Conservation (phyloP, 306 rosid genomes). For the Benincasa hispida region DNA sequence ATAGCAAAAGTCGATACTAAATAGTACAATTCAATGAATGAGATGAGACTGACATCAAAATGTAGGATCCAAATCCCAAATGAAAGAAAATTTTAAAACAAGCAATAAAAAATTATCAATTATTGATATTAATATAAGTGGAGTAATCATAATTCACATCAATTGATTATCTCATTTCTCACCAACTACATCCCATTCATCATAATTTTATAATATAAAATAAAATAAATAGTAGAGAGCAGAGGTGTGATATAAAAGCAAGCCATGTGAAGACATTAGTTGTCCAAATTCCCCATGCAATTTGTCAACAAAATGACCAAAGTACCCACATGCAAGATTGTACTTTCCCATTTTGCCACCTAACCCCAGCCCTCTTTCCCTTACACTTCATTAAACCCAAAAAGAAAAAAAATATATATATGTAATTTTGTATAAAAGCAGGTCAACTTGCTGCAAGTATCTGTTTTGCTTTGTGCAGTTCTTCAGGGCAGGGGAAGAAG, state of each 20-base stretch:
- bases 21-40: no score
- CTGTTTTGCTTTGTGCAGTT: constrained; percentile 2
- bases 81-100: no score
- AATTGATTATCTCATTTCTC: no score
- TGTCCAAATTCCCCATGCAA: background rate
- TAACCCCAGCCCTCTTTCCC: no score
- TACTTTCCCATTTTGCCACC: constrained; percentile 3
- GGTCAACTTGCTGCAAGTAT: background rate
- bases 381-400: background rate
- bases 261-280: background rate
- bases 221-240: background rate
- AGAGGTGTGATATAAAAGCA: background rate
- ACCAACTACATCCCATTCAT: no score
- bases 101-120: background rate
- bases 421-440: background rate
- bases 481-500: background rate
- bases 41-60: no score
- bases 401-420: background rate
- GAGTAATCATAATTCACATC: no score
- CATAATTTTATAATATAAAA: no score
- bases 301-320: background rate
- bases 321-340: background rate
- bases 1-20: no score
- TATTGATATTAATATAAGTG: background rate
- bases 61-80: no score